Evolutionary conservation across 148 eudicot species (phyloP).

Genomic region (Limonium bicolor): DNA sequence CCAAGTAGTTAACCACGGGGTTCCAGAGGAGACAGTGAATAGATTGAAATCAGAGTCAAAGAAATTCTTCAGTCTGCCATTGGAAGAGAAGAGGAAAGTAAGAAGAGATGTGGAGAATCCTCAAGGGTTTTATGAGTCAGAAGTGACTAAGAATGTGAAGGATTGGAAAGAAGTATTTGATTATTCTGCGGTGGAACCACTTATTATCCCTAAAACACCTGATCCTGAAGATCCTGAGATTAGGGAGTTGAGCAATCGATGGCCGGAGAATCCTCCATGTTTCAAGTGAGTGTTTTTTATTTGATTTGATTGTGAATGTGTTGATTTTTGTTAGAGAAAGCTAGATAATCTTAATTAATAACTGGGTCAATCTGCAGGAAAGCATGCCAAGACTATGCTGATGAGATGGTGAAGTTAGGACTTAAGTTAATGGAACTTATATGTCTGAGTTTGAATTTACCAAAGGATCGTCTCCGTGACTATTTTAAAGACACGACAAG

Average conservation of each 20-base stretch:
- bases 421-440: too few species aligned
- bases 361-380: too few species aligned
- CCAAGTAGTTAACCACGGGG: conserved; percentile 41
- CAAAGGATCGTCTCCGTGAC: too few species aligned
- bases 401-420: too few species aligned
- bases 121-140: conserved; percentile 32
- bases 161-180: conserved; percentile 53
- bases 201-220: conserved; percentile 15
- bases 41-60: conserved; percentile 9
- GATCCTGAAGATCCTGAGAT: conserved; percentile 15
- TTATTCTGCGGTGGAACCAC: conserved; percentile 11
- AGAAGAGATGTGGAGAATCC: conserved; percentile 25
- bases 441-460: too few species aligned
- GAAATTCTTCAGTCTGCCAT: conserved; percentile 20
- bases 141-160: conserved; percentile 33
- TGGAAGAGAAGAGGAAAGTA: conserved; percentile 32
- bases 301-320: too few species aligned
- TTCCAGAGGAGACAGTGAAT: conserved; percentile 15
- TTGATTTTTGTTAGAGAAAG: too few species aligned
- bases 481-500: too few species aligned
- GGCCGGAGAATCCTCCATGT: conserved; percentile 23
- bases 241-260: conserved; percentile 16
- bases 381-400: too few species aligned
- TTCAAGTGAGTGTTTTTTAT: too few species aligned
- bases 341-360: too few species aligned